Base-by-base conservation (phyloP, 2,329 filamentous ascomycete species). In the Alternaria burnsii region DNA sequence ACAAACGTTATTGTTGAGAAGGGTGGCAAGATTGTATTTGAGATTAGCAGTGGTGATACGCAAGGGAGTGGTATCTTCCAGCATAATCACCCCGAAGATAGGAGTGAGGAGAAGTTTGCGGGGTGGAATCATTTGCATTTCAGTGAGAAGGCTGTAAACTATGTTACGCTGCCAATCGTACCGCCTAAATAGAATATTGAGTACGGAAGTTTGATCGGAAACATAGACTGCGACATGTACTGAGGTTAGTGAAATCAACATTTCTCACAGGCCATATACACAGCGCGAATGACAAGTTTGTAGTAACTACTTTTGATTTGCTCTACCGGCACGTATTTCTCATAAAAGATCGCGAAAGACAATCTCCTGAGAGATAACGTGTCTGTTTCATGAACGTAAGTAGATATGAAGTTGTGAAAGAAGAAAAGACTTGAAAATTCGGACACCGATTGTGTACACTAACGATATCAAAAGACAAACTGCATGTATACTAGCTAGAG, bases 1-100 rank as follows among this genome's bases (percentile, higher is more conserved):
- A 89, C 87, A 0, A 88, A 87, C 61, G 86, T 89, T 0, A 77
- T 88, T 0, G 77, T 83, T 1, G 82, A 82, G 62, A 80, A 81
- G 61, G 86, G 86, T 0, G 84, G 81, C 0, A 82, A 78, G 67
- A 66, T 89, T 16, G 80, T 88, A 3, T 82, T 89, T 42, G 86
- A 89, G 72, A 78, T 89, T 3, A 74, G 81, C 46, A 73, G 72
- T 56, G 76, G 75, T 1, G 87, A 89, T 73, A 89, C 87, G 0
- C 86, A 88, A 62, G 87, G 87, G 0, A 82, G 80, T 34, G 87
- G 86, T 0, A 81, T 87, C 24, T 88, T 88, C 71, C 74, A 78
- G 63, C 87, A 89, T 67, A 79, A 82, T 24, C 81, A 83, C 58
- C 74, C 81, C 0, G 74, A 79, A 18, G 86, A 87, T 65, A 79